These are phyloP conservation scores for Phytophthora crassamura DNA, from an alignment of 352 stramenopile species.

Conservation along the genomic window DNA sequence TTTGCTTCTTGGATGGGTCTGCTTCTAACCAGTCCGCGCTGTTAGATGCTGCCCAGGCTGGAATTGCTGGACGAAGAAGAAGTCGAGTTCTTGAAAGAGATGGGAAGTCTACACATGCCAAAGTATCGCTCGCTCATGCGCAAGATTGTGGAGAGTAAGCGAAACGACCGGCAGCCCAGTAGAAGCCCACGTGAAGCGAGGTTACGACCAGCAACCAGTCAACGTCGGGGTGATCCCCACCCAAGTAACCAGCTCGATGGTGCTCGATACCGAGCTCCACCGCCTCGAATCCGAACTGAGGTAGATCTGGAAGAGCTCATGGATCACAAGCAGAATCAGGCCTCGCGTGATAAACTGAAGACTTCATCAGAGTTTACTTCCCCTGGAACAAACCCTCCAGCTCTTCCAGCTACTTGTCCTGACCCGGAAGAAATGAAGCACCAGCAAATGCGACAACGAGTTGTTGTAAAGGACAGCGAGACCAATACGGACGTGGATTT, in stretches of 20 bases:
- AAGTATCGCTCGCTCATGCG: conserved; percentile 64
- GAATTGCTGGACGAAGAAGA: conserved; percentile 78
- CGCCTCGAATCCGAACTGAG: conserved; percentile 5
- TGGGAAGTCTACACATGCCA: conserved; percentile 69
- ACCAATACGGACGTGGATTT: conserved; percentile 71
- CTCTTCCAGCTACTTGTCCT: background rate
- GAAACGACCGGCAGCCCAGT: conserved; percentile 4
- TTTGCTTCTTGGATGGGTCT: background rate
- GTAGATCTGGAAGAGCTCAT: background rate
- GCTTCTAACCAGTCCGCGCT: background rate
- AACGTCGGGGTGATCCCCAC: background rate
- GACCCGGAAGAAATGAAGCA: background rate
- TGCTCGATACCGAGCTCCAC: background rate
- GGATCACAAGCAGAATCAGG: background rate
- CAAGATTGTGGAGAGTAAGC: conserved; percentile 35
- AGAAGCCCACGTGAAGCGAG: conserved; percentile 18
- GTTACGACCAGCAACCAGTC: background rate
- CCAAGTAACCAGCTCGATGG: background rate
- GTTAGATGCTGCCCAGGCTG: conserved; percentile 59
- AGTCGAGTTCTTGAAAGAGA: conserved; percentile 58
- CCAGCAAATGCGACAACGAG: conserved; percentile 11
- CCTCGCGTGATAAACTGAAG: conserved; percentile 1
- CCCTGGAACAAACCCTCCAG: conserved; percentile 2
- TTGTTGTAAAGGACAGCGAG: conserved; percentile 56
- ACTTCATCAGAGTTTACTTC: background rate